A percentile compares a stretch with the other conserved stretches of the same genome.
phyloP scores from a whole-genome alignment of 2,329 filamentous ascomycete genomes.

The Verruconis gallopava region DNA sequence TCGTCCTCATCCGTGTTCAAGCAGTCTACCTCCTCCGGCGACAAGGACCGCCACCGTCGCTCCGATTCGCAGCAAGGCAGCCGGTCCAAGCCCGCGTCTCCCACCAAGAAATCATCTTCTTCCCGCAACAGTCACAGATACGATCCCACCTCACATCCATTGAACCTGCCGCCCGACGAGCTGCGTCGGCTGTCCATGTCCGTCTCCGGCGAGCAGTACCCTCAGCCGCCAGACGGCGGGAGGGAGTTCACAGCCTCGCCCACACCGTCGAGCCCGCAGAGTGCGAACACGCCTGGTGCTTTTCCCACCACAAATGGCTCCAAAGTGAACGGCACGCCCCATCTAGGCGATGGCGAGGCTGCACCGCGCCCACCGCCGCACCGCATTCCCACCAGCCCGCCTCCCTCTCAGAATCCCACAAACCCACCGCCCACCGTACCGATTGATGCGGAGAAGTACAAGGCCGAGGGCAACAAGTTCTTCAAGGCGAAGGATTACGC shows the following conservation, averaged over 20 bases:
- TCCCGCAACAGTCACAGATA: not conserved
- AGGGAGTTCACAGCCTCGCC: conserved; percentile 47
- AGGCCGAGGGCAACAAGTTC: conserved; percentile 85
- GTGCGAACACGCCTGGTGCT: conserved; percentile 30
- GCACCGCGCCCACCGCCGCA: conserved; percentile 60
- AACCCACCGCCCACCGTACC: conserved; percentile 25
- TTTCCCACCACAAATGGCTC: conserved; percentile 25
- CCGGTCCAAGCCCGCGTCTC: not conserved
- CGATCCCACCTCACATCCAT: conserved; percentile 62
- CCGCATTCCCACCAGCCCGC: conserved; percentile 38
- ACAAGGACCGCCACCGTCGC: not conserved
- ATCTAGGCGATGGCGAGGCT: conserved; percentile 31
- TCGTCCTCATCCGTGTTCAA: not conserved
- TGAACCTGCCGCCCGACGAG: conserved; percentile 85
- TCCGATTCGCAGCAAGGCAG: not conserved
- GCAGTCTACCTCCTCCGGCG: too few relatives aligned
- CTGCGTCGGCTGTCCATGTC: conserved; percentile 60
- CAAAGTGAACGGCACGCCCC: conserved; percentile 35
- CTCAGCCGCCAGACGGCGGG: conserved; percentile 58
- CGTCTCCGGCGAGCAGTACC: conserved; percentile 27
- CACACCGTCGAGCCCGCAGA: conserved; percentile 33
- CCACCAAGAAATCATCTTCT: conserved; percentile 2
- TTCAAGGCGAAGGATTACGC: conserved; percentile 91
- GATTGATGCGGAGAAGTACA: conserved; percentile 82
- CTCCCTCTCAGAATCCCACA: conserved; percentile 16